Evolutionary conservation across 1,139 yeast species (phyloP), one percentile per base, ranked within the genome.

Genomic region (Debaryomycetaceae sp.): DNA sequence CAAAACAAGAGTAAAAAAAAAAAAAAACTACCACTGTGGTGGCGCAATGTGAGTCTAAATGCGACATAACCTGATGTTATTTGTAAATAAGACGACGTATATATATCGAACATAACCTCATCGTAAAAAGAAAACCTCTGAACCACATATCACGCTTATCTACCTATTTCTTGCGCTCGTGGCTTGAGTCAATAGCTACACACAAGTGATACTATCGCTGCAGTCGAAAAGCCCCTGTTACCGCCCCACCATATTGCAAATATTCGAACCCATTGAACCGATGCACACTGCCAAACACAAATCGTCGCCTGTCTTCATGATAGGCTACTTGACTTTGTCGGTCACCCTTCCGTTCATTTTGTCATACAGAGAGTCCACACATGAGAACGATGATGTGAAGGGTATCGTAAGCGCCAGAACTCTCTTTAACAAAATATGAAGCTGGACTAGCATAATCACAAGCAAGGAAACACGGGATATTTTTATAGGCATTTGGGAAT

Each of bases 261-360:
- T 14, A 27, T 10, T 18, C 10, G 15, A 4, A 16, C 6, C 20
- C 11, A 27, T 11, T 4, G 7, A 27, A 12, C 29, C 30, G 34
- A 20, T 20, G 17, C 34, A 29, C 25, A 13, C 16, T 18, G 26
- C 20, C 12, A 28, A 18, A 11, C 29, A 38, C 15, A 44, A 41
- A 30, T 34, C 51, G 16, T 45, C 56, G 8, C 53, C 66, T 16
- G 49, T 57, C 23, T 45, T 65, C 32, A 44, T 65, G 30, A 50
- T 66, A 33, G 59, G 65, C 21, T 67, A 67, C 45, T 58, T 67
- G 43, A 61, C 67, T 3, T 34, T 63, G 6, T 62, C 71, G 5
- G 51, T 68, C 23, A 63, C 71, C 9, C 40, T 61, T 27, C 74
- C 74, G 4, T 67, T 67, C 35, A 41, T 59, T 27, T 62, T 64